Evolutionary conservation across 2,329 filamentous ascomycete genomes (phyloP), one percentile per base, ranked within the genome.

Genomic region (Pseudogymnoascus sp.): DNA sequence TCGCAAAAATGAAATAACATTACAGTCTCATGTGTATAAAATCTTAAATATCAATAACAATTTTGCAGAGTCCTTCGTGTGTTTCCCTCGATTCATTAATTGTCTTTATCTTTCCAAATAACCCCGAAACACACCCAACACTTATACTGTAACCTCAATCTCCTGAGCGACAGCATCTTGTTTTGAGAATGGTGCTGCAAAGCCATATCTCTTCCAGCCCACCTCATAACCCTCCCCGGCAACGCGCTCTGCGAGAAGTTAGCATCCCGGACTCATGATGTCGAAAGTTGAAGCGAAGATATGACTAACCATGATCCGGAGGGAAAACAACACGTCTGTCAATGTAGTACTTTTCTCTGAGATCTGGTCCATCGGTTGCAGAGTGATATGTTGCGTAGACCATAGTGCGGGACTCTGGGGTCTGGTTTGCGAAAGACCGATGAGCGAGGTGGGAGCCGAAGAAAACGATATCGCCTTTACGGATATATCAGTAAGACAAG

Each of bases 391-490:
- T 73, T 8, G 69, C 71, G 69, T 72, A 72, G 28, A 73, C 64
- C 63, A 68, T 72, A 15, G 68, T 68, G 4, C 71, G 67, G 8
- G 66, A 64, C 35, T 64, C 67, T 8, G 66, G 64, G 0, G 69
- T 71, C 31, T 64, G 66, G 38, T 73, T 73, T 13, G 66, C 64
- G 1, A 65, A 69, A 1, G 68, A 72, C 11, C 71, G 66, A 64
- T 73, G 72, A 13, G 72, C 72, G 31, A 73, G 67, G 63, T 72
- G 71, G 13, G 70, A 72, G 7, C 72, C 71, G 61, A 73, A 73
- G 3, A 73, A 64, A 8, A 73, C 53, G 44, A 73, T 66, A 63
- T 72, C 71, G n/a, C 71, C 71, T 6, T 19, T 36, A 17, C 17
- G 19, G n/a, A 23, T 21, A 36, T 38, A 60, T 33, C 19, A 35